Evolutionary conservation across 148 eudicot species (phyloP), one percentile per base, ranked within the genome.

Genomic region (Cornus suecica): DNA sequence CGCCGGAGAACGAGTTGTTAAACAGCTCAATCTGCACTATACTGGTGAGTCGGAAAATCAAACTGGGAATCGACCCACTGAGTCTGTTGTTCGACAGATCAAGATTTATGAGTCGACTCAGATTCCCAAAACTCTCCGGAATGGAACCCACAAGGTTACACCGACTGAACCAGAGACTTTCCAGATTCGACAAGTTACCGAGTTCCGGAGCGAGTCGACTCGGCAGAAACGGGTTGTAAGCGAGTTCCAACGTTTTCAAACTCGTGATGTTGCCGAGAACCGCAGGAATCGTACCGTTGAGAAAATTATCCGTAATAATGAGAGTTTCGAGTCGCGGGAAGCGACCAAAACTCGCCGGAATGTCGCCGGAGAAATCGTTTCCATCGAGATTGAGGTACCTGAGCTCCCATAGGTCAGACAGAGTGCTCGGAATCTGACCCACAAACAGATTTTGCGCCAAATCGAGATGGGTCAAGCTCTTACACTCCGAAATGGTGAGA

Each of bases 1-100:
- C 68, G 10, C 90, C 86, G 18, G 81, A 63, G 25, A 87, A 81
- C 34, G 83, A 78, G 74, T 87, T 87, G 66, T 84, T 79, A 61
- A 32, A 87, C 6, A 87, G 78, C 80, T 85, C 90, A 52, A 87
- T 72, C n/a, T 87, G 86, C 16, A 34, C 81, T 0, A 83, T 29
- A 56, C 69, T 71, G 14, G 18, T 75, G 30, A 85, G 64, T 66
- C 72, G 66, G 20, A 66, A 78, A 13, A 85, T 71, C 14, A 30
- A 15, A 24, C 69, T 70, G 31, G 86, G 83, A 6, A 87, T 69
- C 9, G 75, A 25, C 61, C 90, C 90, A 1, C 37, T 69, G 32
- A 87, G 80, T 10, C 32, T 2, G 18, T 87, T 87, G 5, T 34
- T 29, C 37, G 90, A 76, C 31, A 87, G 16, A 32, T 87, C 90